A percentile compares a stretch with the other conserved stretches of the same genome.
Conservation (phyloP, 176 grass and related monocot species). For the Zea mays region Zm-B73-REFERENCE-NAM-5.0 NC_050098.1:11620001-11620500, state of each 20-base stretch:
- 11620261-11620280: constrained; percentile 79
- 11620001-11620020: not conserved
- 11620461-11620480: not conserved
- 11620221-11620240: not conserved
- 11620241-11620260: constrained; percentile 34
- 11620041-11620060: constrained; percentile 9
- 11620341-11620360: constrained; percentile 79
- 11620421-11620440: constrained; percentile 87
- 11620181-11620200: constrained; percentile 32
- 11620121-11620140: constrained; percentile 80
- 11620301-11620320: constrained; percentile 68
- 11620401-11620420: constrained; percentile 66
- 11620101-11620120: constrained; percentile 76
- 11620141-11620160: constrained; percentile 71
- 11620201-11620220: constrained; percentile 2
- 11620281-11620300: constrained; percentile 83
- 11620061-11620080: constrained; percentile 17
- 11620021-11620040: not conserved
- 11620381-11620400: constrained; percentile 64
- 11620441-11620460: constrained; percentile 92
- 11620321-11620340: constrained; percentile 88
- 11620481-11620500: not conserved
- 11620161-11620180: constrained; percentile 80
- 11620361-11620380: constrained; percentile 72
- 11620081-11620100: constrained; percentile 52